These are phyloP conservation scores for Macadamia integrifolia DNA, from an alignment of 164 flowering plant species.

Conservation along the genomic window DNA sequence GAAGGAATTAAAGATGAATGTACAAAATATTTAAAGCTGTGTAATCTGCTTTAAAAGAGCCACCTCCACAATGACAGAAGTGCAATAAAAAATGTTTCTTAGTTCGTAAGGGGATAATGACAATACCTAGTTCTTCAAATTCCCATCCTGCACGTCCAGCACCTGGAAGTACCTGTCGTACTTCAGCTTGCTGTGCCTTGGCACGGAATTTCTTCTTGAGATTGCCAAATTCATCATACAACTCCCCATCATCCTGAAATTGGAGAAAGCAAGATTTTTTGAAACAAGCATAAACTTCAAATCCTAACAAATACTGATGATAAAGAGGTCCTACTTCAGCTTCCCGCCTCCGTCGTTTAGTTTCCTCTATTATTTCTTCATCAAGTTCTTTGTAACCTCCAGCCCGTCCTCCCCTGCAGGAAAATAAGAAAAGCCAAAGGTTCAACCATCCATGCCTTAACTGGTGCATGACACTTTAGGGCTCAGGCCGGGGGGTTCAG, in stretches of 20 bases:
- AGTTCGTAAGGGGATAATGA: too few relatives aligned
- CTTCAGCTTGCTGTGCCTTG: slow-evolving; percentile 70
- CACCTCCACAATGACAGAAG: too few relatives aligned
- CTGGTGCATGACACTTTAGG: too few relatives aligned
- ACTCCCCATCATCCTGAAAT: slow-evolving; percentile 91
- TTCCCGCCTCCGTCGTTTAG: slow-evolving; percentile 71
- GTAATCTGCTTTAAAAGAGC: too few relatives aligned
- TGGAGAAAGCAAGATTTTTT: slow-evolving; percentile 1
- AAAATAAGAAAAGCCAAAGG: neutral
- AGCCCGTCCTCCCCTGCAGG: slow-evolving; percentile 85
- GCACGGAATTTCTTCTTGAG: slow-evolving; percentile 95
- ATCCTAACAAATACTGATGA: neutral
- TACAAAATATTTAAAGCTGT: too few relatives aligned
- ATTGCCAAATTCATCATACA: slow-evolving; percentile 99
- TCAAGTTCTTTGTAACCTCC: slow-evolving; percentile 99
- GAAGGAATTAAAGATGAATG: too few relatives aligned
- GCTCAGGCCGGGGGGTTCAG: too few relatives aligned
- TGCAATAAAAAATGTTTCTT: too few relatives aligned
- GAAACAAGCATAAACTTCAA: slow-evolving; percentile 3
- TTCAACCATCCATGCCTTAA: neutral
- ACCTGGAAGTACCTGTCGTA: slow-evolving; percentile 54
- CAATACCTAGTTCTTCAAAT: slow-evolving; percentile 85
- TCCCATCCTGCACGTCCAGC: slow-evolving; percentile 99
- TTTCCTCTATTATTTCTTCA: slow-evolving; percentile 96
- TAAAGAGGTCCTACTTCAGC: slow-evolving; percentile 64